These are phyloP conservation scores for Yarrowia yakushimensis DNA, from an alignment of 805 yeast species.

Conservation along the genomic window DNA sequence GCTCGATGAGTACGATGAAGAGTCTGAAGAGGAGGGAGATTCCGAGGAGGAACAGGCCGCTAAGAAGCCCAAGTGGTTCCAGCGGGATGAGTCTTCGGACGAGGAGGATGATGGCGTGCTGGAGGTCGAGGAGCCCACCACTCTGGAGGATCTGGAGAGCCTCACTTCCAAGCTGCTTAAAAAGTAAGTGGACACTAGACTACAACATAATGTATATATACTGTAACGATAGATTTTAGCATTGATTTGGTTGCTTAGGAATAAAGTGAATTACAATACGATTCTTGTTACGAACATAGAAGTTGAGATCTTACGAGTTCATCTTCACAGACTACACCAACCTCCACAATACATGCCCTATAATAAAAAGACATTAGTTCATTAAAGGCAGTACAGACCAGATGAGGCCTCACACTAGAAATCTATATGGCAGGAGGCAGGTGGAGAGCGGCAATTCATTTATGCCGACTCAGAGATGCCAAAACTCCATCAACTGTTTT, in stretches of 20 bases:
- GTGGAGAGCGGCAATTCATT: background rate
- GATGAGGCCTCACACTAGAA: background rate
- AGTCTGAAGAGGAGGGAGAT: constrained; percentile 29
- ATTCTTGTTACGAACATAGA: too few relatives aligned
- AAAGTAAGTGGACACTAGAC: background rate
- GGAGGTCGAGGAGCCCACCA: constrained; percentile 84
- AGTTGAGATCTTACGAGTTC: background rate
- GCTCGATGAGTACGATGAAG: constrained; percentile 30
- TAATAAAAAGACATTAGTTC: constrained; percentile 18
- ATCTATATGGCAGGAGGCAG: background rate
- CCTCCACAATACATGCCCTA: too few relatives aligned
- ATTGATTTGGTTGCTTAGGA: background rate
- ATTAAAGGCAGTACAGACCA: background rate
- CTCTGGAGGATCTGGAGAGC: constrained; percentile 91
- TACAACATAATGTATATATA: constrained; percentile 18
- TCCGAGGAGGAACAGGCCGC: constrained; percentile 37
- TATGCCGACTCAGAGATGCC: background rate
- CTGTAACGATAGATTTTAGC: background rate
- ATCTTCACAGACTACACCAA: too few relatives aligned
- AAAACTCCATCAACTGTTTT: background rate
- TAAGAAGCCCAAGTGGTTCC: constrained; percentile 42
- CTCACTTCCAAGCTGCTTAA: constrained; percentile 34
- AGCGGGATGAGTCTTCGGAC: constrained; percentile 38
- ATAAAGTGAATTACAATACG: too few relatives aligned
- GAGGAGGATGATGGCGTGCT: constrained; percentile 44